Percentiles rank a stretch among this genome's conserved stretches.
Conservation (phyloP, 2,329 filamentous ascomycete genomes). For the Hypoxylon rubiginosum region DNA sequence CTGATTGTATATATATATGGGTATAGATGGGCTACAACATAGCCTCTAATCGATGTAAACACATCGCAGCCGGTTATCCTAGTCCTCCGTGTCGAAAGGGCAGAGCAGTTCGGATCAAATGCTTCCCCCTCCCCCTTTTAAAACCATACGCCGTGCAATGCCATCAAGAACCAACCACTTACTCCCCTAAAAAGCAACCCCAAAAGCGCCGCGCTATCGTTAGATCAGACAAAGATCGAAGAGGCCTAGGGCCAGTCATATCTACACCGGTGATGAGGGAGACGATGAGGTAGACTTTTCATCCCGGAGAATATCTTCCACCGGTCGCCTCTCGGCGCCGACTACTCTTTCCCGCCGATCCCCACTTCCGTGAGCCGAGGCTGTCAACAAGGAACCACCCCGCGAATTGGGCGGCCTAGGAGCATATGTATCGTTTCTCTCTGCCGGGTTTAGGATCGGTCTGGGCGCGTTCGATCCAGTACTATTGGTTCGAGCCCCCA, state of each 20-base stretch:
- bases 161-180: slow-evolving; percentile 17
- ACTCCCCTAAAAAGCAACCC: slow-evolving; percentile 30
- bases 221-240: slow-evolving; percentile 25
- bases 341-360: slow-evolving; percentile 40
- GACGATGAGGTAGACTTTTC: slow-evolving; percentile 23
- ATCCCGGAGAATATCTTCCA: slow-evolving; percentile 44
- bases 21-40: not conserved
- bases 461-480: slow-evolving; percentile 31
- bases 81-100: slow-evolving; percentile 9
- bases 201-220: slow-evolving; percentile 37
- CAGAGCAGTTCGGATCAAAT: slow-evolving; percentile 2
- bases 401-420: slow-evolving; percentile 31
- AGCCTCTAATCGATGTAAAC: slow-evolving; percentile 4
- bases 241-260: slow-evolving; percentile 5
- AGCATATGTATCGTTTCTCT: slow-evolving; percentile 36
- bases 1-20: not conserved
- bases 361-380: slow-evolving; percentile 21
- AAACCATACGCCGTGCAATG: slow-evolving; percentile 39
- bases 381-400: slow-evolving; percentile 26
- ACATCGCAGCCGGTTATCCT: slow-evolving; percentile 5
- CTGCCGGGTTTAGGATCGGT: slow-evolving; percentile 31
- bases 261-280: slow-evolving; percentile 26
- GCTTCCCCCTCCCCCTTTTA: slow-evolving; percentile 26
- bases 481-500: slow-evolving; percentile 31
- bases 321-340: slow-evolving; percentile 40